A percentile compares a stretch with the other conserved stretches of the same genome.
These are phyloP conservation scores for Caloboletus firmus DNA, from an alignment of 1,284 basidiomycete species.

Conservation along the genomic window DNA sequence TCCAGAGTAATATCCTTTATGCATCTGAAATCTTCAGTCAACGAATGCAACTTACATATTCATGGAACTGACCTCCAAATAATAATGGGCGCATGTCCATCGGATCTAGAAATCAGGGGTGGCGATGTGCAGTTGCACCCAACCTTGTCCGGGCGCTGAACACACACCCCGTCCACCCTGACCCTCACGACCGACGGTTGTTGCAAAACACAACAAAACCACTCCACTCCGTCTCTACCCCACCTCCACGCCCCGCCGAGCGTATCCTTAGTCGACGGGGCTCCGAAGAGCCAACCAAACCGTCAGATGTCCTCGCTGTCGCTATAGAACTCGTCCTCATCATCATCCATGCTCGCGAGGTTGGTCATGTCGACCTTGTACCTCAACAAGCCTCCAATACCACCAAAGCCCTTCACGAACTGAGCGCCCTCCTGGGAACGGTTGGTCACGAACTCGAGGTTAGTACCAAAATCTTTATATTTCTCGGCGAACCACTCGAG, in stretches of 20 bases:
- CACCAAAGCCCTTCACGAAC: slow-evolving; percentile 98
- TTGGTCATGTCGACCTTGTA: slow-evolving; percentile 96
- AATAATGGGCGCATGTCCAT: slow-evolving; percentile 15
- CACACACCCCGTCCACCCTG: slow-evolving; percentile 3
- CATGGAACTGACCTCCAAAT: slow-evolving; percentile 25
- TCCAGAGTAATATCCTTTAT: slow-evolving; percentile 14
- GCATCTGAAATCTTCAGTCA: slow-evolving; percentile 17
- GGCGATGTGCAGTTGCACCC: slow-evolving; percentile 4
- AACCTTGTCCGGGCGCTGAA: slow-evolving; percentile 9
- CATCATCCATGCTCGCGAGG: slow-evolving; percentile 74
- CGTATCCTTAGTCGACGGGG: slow-evolving; percentile 56
- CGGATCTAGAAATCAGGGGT: slow-evolving; percentile 10
- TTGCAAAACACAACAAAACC: slow-evolving; percentile 7
- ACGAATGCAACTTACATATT: neutral
- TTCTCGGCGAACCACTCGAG: slow-evolving; percentile 99
- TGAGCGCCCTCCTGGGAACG: slow-evolving; percentile 97
- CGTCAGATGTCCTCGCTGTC: slow-evolving; percentile 84
- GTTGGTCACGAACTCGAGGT: slow-evolving; percentile 88
- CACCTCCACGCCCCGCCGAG: slow-evolving; percentile 56
- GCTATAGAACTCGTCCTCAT: slow-evolving; percentile 57
- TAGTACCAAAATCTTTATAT: slow-evolving; percentile 96
- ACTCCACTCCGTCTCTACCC: slow-evolving; percentile 17
- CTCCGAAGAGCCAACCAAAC: slow-evolving; percentile 78
- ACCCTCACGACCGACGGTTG: neutral
- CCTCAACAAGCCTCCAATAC: slow-evolving; percentile 91